A percentile compares a stretch with the other conserved stretches of the same genome.
These are phyloP conservation scores for Verticillium nubilum DNA, from an alignment of 2,329 filamentous ascomycete genomes.

Conservation along the genomic window DNA sequence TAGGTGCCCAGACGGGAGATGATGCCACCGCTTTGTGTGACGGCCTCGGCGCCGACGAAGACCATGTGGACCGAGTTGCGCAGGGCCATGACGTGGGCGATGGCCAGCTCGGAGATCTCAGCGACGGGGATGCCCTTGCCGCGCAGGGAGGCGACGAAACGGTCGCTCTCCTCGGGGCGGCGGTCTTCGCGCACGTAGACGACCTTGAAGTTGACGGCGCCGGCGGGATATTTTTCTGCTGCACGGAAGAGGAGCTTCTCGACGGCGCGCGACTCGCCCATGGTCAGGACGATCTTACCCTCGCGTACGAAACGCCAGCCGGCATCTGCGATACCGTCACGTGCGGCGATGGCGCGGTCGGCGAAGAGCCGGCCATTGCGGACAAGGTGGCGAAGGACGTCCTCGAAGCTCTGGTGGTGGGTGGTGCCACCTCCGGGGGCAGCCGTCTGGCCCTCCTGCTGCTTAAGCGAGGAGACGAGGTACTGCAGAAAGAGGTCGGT, in stretches of 20 bases:
- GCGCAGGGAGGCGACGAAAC: constrained; percentile 66
- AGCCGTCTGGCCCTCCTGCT: constrained; percentile 34
- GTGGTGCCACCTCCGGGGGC: constrained; percentile 15
- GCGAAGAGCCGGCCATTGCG: constrained; percentile 85
- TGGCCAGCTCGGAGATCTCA: constrained; percentile 48
- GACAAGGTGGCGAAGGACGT: constrained; percentile 76
- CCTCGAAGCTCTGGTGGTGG: constrained; percentile 59
- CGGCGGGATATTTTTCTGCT: constrained; percentile 51
- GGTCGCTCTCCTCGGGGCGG: constrained; percentile 55
- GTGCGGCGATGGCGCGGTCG: constrained; percentile 75
- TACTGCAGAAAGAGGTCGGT: constrained; percentile 96
- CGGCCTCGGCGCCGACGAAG: constrained; percentile 71
- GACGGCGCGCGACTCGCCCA: constrained; percentile 82
- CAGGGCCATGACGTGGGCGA: constrained; percentile 68
- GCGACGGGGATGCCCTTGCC: constrained; percentile 75
- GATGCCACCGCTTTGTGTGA: constrained; percentile 90
- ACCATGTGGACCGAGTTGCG: constrained; percentile 55
- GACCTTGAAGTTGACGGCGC: constrained; percentile 68
- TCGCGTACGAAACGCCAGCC: constrained; percentile 76
- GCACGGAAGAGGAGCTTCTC: constrained; percentile 70
- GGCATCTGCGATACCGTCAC: constrained; percentile 75
- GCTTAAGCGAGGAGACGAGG: constrained; percentile 68
- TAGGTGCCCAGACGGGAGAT: constrained; percentile 82
- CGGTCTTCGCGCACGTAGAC: constrained; percentile 67
- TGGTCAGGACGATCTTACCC: constrained; percentile 78